A percentile compares a stretch with the other conserved stretches of the same genome.
phyloP scores from a whole-genome alignment of 176 grass and related monocot genomes.

The Alloteropsis semialata region DNA sequence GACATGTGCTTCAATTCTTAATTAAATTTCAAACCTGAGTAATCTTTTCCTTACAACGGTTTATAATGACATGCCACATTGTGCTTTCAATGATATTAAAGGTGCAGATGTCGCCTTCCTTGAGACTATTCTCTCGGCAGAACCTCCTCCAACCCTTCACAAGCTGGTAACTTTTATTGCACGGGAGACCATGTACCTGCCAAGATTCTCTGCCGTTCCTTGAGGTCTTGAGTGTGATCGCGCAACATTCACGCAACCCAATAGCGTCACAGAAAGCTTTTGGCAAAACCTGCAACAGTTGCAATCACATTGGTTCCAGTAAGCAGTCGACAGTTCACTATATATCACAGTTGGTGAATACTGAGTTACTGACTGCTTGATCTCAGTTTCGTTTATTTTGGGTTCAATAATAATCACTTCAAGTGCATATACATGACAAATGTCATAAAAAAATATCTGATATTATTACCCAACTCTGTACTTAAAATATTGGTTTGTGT shows the following conservation, averaged over 20 bases:
- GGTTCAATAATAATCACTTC: not conserved
- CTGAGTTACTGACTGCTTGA: not conserved
- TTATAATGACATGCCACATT: not conserved
- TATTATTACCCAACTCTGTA: not conserved
- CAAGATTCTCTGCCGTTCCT: not conserved
- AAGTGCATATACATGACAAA: not conserved
- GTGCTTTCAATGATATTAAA: not conserved
- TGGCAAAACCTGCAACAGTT: not conserved
- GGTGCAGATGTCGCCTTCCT: constrained; percentile 4
- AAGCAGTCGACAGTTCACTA: not conserved
- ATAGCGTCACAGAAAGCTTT: not conserved
- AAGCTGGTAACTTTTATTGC: not conserved
- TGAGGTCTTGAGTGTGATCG: not conserved
- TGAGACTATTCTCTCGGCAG: constrained; percentile 11
- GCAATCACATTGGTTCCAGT: not conserved
- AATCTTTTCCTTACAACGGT: not conserved
- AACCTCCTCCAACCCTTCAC: not conserved
- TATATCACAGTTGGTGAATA: not conserved
- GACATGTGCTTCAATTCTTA: not conserved
- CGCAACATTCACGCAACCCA: not conserved
- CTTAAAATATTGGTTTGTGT: not conserved
- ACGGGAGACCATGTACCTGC: not conserved
- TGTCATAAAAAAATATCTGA: not conserved
- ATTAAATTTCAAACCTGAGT: not conserved
- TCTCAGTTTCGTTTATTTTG: not conserved